These are phyloP conservation scores for Trichoderma hamatum DNA, from an alignment of 2,329 filamentous ascomycete species.

Conservation along the genomic window DNA sequence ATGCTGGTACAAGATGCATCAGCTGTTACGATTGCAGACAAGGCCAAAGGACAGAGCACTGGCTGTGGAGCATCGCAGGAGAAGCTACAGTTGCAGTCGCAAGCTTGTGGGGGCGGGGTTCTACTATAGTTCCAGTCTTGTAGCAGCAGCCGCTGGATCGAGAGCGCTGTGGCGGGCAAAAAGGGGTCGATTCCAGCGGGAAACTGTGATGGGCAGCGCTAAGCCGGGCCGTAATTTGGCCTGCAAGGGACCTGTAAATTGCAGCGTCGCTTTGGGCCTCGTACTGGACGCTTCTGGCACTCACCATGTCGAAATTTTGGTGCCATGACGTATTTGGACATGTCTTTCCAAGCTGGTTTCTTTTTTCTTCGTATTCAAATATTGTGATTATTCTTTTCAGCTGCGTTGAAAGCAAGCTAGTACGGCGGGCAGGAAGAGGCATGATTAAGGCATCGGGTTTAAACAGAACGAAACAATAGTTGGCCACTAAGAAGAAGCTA, in stretches of 20 bases:
- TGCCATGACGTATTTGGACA: not conserved
- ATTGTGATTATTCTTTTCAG: not conserved
- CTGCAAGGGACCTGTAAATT: constrained; percentile 24
- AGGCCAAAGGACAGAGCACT: not conserved
- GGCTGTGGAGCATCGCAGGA: constrained; percentile 9
- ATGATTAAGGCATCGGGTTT: not conserved
- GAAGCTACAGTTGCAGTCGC: constrained; percentile 6
- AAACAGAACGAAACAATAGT: not conserved
- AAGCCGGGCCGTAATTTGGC: constrained; percentile 16
- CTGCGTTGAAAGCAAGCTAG: not conserved
- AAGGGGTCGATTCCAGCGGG: constrained; percentile 16
- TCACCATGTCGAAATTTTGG: not conserved
- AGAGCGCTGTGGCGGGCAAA: constrained; percentile 2
- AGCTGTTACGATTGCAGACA: not conserved
- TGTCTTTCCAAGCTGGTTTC: not conserved
- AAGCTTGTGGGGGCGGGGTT: constrained; percentile 30
- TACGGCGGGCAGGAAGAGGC: not conserved
- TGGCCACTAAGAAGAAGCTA: not conserved
- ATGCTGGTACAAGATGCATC: not conserved
- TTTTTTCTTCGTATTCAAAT: not conserved
- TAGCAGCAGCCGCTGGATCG: not conserved
- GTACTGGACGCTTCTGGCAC: not conserved
- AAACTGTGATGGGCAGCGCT: constrained; percentile 17
- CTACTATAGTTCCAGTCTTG: not conserved
- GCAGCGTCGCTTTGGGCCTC: constrained; percentile 7